Evolutionary conservation across 108 stramenopile species (phyloP), one percentile per base, ranked within the genome.

Genomic region (Cyclotella atomus): DNA sequence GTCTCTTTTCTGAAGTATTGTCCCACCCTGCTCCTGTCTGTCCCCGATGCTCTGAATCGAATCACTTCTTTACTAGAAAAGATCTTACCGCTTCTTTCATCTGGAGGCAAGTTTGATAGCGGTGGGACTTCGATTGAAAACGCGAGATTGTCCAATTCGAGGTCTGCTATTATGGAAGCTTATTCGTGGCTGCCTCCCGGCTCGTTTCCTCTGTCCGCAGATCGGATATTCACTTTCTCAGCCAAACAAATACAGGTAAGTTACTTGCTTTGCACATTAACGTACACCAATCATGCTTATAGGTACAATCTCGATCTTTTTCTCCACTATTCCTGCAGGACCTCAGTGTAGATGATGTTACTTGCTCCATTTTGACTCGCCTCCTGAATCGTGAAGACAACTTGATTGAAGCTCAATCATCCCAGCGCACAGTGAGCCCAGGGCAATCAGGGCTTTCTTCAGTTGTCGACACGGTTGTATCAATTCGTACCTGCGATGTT

Each of bases 161-260:
- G 86, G 68, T 88, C 92, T 14, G 88, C 89, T 17, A 76, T 96
- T 9, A 71, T 96, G 82, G 92, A 96, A 61, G 89, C 95, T 19
- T 96, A 94, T 64, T 84, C 92, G 20, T 96, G 92, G 95, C 65
- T 96, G 17, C 95, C 95, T 45, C 88, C 95, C 43, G 95, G 95
- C 3, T 92, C 91, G 21, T 96, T 83, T 52, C 92, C 92, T 5
- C 80, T 91, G 81, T 83, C 84, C 50, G 92, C 95, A 2, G 91
- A 92, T 69, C 67, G 83, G 24, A 86, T 96, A 15, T 96, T 94
- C 67, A 67, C 66, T 10, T 92, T 93, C 76, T 88, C 95, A 4
- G 85, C 82, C 6, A 52, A 60, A 25, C 87, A 94, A 38, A 91
- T 96, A 29, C 83, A 88, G 80, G 73, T 83, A n/a, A 50, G 77